Conservation (phyloP, 139 green algal species). For the Chlamydomonas schloesseri region DNA sequence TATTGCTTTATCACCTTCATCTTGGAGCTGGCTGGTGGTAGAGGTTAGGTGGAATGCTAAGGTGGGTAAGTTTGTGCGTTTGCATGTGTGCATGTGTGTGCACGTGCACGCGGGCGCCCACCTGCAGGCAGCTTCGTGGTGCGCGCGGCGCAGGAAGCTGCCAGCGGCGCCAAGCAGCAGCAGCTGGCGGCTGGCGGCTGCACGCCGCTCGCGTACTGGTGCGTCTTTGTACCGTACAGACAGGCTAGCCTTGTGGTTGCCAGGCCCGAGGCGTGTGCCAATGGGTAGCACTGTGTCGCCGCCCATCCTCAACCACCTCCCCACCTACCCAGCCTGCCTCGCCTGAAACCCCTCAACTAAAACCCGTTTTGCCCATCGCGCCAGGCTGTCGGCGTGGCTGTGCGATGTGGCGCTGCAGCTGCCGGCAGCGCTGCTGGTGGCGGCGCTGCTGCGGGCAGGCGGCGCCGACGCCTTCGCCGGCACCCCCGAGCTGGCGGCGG, state of each 20-base stretch:
- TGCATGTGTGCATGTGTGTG: not conserved
- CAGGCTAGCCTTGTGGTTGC: no score
- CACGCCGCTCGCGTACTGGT: conserved; percentile 8
- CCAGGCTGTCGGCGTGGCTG: conserved; percentile 25
- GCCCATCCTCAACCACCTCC: no score
- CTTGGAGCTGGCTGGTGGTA: no score
- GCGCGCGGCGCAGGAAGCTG: not conserved
- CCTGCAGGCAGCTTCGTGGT: conserved; percentile 32
- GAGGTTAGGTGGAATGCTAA: no score
- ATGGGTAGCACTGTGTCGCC: no score
- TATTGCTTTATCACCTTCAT: no score
- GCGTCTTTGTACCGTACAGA: not conserved
- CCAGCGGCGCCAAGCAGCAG: conserved; percentile 35
- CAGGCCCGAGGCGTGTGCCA: no score
- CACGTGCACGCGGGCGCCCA: not conserved
- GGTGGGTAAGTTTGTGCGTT: no score
- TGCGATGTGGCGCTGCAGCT: not conserved
- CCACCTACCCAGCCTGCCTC: no score
- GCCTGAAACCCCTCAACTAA: no score
- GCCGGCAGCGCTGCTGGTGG: not conserved
- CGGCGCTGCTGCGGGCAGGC: conserved; percentile 18
- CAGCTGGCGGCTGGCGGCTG: conserved; percentile 9
- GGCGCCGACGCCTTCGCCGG: not conserved
- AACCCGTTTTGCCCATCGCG: no score
- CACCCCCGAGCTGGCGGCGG: not conserved